Conservation (phyloP, 2,329 filamentous ascomycete species). For the Pestalotiopsis sp. region DNA sequence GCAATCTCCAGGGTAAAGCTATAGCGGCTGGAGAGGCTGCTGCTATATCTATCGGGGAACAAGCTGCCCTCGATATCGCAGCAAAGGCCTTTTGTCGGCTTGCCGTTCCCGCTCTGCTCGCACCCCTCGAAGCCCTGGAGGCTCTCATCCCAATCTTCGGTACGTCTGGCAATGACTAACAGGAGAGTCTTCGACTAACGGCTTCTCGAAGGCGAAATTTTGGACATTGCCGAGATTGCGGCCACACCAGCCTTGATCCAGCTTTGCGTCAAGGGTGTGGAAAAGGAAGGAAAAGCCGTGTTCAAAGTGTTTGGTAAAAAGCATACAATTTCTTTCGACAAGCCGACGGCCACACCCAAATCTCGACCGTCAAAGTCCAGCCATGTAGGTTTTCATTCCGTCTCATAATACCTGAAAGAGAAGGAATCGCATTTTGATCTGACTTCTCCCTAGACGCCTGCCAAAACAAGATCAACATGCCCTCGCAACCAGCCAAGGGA, state of each 20-base stretch:
- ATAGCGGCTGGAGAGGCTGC: conserved; percentile 28
- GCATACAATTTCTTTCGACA: conserved; percentile 1
- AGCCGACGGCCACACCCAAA: neutral
- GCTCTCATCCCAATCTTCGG: conserved; percentile 26
- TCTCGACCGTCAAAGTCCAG: neutral
- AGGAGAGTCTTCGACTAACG: conserved; percentile 19
- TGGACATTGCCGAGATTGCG: conserved; percentile 12
- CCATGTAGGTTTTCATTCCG: neutral
- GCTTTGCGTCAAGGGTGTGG: conserved; percentile 34
- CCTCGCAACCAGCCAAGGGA: neutral
- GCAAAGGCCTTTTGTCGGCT: conserved; percentile 38
- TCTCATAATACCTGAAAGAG: neutral
- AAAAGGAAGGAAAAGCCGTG: conserved; percentile 33
- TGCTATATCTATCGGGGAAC: conserved; percentile 29
- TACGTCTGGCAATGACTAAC: neutral
- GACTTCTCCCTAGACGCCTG: neutral
- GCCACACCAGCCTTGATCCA: conserved; percentile 29
- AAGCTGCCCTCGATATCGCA: conserved; percentile 34
- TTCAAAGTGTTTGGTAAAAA: conserved; percentile 15
- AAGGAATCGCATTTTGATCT: neutral
- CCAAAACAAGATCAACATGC: neutral
- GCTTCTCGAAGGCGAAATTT: conserved; percentile 22
- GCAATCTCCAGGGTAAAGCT: conserved; percentile 23
- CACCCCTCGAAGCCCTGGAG: conserved; percentile 24
- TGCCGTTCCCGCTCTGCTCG: conserved; percentile 32